Evolutionary conservation across 2,329 filamentous ascomycete genomes (phyloP).

Genomic region (Cytospora leucostoma): DNA sequence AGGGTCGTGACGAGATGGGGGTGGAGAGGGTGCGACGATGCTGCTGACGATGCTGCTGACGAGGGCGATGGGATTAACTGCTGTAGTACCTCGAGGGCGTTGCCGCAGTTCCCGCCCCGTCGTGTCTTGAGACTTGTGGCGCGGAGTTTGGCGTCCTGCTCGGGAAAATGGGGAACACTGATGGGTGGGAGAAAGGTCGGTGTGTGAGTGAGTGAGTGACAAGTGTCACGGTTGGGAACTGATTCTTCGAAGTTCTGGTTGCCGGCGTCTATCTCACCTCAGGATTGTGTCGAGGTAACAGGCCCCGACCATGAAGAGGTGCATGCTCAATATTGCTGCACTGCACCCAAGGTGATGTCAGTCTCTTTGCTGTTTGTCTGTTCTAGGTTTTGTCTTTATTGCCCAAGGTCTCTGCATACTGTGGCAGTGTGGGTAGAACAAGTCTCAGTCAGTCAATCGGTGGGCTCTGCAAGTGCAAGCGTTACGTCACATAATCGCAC

Average conservation of each 20-base stretch:
- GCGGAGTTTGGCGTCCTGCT: conserved; percentile 72
- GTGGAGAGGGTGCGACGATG: conserved; percentile 32
- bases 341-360: too few species aligned
- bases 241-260: neutral
- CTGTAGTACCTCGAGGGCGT: conserved; percentile 69
- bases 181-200: conserved; percentile 6
- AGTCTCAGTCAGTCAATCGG: neutral
- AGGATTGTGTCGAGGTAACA: conserved; percentile 73
- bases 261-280: conserved; percentile 48
- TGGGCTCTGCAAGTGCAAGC: neutral
- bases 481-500: neutral
- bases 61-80: conserved; percentile 52
- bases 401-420: neutral
- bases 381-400: too few species aligned
- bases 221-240: neutral
- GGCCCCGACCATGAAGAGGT: conserved; percentile 65
- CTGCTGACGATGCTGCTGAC: neutral
- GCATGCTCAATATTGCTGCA: conserved; percentile 37
- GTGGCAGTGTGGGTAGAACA: neutral
- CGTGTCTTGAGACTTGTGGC: conserved; percentile 60
- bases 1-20: conserved; percentile 54
- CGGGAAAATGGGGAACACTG: conserved; percentile 67
- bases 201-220: neutral
- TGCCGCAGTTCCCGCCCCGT: conserved; percentile 73
- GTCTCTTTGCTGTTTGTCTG: neutral